Base-by-base conservation (phyloP, 305 asterid genomes). In the Ajuga reptans region DNA sequence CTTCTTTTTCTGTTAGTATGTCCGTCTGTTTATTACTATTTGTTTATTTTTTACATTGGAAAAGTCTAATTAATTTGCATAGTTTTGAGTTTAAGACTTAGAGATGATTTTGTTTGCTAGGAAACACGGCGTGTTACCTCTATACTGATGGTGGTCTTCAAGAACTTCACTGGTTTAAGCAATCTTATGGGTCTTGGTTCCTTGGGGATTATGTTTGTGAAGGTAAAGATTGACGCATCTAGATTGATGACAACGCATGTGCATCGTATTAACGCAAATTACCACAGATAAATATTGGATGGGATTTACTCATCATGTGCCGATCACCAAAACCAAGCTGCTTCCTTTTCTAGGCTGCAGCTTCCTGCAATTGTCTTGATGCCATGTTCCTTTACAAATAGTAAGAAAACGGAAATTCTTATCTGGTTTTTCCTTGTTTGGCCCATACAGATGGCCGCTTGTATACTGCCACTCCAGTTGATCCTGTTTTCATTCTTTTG, bases 121-220 rank as follows among this genome's bases (percentile, higher is more conserved):
- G 97, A 68, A 82, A 80, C 64, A 42, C 74, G 4, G 69, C 88
- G 17, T 77, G 94, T 71, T 92, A 88, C 79, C 78, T 87, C 66
- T 81, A 58, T 57, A 62, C 17, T 70, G 81, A 78, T 61, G 91
- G 75, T 58, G 78, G 69, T 73, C 86, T 92, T 80, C 91, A 87
- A 61, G 98, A 92, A 70, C 80, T 90, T 78, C 87, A 92, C 74
- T 85, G 90, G 94, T 92, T 90, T 77, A 90, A 88, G 82, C 96
- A 90, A 82, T 71, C 87, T 63, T 82, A 84, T 71, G 92, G 98
- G 43, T 92, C 98, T 29, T 92, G 97, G 98, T 90, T 92, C 79
- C 84, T 90, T 54, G 98, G 98, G 43, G 97, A 92, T 70, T 90
- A 85, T 78, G 92, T 90, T 53, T 84, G 87, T 72, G 92, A 92